Evolutionary conservation across 176 grass and related monocot genomes (phyloP).

Genomic region (Aegilops speltoides): DNA sequence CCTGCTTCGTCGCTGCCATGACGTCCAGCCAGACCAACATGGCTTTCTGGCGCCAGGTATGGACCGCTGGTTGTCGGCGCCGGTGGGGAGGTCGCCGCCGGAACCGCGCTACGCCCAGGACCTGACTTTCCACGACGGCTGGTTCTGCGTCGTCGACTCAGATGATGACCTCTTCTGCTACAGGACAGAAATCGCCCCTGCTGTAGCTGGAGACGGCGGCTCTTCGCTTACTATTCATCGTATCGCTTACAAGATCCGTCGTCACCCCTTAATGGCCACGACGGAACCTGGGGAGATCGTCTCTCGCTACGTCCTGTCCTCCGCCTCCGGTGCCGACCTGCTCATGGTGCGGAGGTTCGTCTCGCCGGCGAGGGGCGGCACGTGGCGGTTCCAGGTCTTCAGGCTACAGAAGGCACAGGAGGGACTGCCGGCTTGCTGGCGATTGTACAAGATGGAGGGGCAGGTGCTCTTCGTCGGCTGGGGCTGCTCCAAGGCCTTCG

Average conservation of each 20-base stretch:
- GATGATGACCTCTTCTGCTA: not conserved
- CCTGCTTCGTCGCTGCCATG: not conserved
- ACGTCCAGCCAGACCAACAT: not conserved
- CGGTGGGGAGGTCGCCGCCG: no score
- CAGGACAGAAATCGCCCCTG: not conserved
- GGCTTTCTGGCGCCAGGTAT: not conserved
- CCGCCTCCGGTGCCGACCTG: not conserved
- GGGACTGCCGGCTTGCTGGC: not conserved
- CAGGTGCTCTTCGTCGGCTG: slow-evolving; percentile 22
- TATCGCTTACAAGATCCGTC: not conserved
- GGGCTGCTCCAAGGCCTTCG: slow-evolving; percentile 16
- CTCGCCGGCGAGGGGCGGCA: not conserved
- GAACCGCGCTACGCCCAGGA: not conserved
- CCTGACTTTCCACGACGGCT: not conserved
- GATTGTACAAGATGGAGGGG: not conserved
- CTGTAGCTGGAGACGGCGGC: no score
- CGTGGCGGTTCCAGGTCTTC: not conserved
- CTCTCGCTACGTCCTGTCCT: not conserved
- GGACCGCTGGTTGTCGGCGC: not conserved
- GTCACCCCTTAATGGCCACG: no score
- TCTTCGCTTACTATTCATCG: not conserved
- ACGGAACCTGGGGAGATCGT: not conserved
- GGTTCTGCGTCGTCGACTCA: not conserved
- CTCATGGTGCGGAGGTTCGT: not conserved
- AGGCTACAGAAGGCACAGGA: not conserved